Conservation (phyloP, 441 rosid genomes). For the Pelargonium cotyledonis region DNA sequence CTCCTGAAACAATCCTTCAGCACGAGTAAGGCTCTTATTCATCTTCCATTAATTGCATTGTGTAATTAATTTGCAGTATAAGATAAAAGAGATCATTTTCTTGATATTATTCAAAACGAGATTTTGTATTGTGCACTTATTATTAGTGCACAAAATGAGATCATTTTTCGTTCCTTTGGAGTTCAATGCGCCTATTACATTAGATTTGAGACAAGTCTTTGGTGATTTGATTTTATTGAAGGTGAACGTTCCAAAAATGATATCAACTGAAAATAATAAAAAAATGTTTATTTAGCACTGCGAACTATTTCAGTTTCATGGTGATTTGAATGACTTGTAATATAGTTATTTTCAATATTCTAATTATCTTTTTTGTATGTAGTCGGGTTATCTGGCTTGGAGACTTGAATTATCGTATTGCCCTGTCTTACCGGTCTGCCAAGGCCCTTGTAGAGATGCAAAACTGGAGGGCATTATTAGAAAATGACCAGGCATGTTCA, state of each 20-base stretch:
- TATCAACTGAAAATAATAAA: too few species aligned
- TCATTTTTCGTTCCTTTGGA: neutral
- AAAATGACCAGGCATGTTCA: slow-evolving; percentile 82
- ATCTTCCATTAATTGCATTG: neutral
- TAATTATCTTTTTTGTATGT: slow-evolving; percentile 18
- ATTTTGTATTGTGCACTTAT: too few species aligned
- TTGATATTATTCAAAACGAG: too few species aligned
- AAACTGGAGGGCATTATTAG: slow-evolving; percentile 82
- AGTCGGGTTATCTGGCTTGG: slow-evolving; percentile 90
- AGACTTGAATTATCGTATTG: slow-evolving; percentile 90
- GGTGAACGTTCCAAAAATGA: neutral
- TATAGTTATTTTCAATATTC: neutral
- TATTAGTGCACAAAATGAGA: too few species aligned
- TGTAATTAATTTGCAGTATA: neutral
- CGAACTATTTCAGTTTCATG: neutral
- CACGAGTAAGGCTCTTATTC: slow-evolving; percentile 61
- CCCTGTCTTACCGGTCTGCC: slow-evolving; percentile 74
- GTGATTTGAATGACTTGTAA: neutral
- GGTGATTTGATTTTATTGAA: neutral
- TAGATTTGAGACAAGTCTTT: neutral
- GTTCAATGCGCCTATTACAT: neutral
- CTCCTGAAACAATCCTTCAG: slow-evolving; percentile 83
- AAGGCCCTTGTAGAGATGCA: slow-evolving; percentile 96
- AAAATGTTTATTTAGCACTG: neutral
- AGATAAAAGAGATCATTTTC: neutral